phyloP scores from a whole-genome alignment of 2,329 filamentous ascomycete species.

The Fusarium chlamydosporum region DNA sequence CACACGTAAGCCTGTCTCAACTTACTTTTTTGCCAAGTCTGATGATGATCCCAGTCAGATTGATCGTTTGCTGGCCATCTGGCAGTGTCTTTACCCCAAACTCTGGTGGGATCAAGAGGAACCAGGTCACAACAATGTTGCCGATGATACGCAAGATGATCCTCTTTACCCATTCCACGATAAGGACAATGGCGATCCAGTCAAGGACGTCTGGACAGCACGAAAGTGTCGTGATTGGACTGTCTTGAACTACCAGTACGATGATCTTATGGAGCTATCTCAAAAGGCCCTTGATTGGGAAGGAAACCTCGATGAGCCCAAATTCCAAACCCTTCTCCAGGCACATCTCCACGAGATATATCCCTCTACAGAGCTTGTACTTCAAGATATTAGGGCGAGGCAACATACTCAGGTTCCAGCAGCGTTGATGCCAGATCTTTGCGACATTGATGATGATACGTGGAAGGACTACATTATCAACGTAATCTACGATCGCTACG shows the following conservation, averaged over 20 bases:
- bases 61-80: background rate
- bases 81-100: background rate
- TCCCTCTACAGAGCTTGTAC: background rate
- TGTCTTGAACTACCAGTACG: background rate
- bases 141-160: background rate
- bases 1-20: background rate
- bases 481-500: background rate
- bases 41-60: background rate
- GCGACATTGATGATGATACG: rapidly evolving
- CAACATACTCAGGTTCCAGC: background rate
- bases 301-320: background rate
- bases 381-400: background rate
- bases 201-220: background rate
- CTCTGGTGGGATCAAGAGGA: constrained; percentile 3
- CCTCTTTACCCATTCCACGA: background rate
- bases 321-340: background rate
- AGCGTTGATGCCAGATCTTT: background rate
- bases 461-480: background rate
- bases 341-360: background rate
- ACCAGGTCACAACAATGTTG: background rate
- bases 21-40: background rate
- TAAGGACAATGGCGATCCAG: background rate
- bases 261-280: background rate
- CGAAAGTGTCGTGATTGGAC: constrained; percentile 1
- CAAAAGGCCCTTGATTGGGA: background rate